Evolutionary conservation across 2,329 filamentous ascomycete species (phyloP).

Genomic region (Apiospora marii): DNA sequence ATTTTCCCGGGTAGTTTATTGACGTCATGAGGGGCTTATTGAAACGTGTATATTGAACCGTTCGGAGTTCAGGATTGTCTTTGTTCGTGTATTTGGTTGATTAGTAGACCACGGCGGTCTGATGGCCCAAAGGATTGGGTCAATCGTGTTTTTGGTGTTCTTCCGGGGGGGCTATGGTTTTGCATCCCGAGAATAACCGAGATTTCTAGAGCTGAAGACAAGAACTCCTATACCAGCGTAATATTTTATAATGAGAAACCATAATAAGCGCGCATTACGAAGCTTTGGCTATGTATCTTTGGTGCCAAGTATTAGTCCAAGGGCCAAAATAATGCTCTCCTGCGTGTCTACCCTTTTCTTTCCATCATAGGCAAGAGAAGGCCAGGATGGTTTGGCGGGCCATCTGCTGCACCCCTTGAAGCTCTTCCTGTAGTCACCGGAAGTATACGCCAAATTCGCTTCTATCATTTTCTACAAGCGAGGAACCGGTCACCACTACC

Average conservation of each 20-base stretch:
- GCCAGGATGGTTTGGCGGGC: not conserved
- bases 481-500: too few relatives aligned
- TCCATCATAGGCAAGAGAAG: not conserved
- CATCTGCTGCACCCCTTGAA: not conserved
- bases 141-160: not conserved
- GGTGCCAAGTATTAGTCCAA: not conserved
- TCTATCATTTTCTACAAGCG: too few relatives aligned
- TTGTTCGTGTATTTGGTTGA: constrained; percentile 20
- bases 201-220: constrained; percentile 10
- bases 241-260: constrained; percentile 16
- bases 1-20: constrained; percentile 12
- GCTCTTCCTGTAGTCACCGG: not conserved
- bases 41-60: constrained; percentile 10
- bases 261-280: not conserved
- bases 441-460: too few relatives aligned
- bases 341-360: not conserved
- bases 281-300: too few relatives aligned
- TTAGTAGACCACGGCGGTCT: not conserved
- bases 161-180: not conserved
- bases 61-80: constrained; percentile 18
- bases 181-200: constrained; percentile 9
- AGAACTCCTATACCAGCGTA: constrained; percentile 5
- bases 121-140: not conserved
- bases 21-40: not conserved
- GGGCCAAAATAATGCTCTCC: not conserved